phyloP scores from a whole-genome alignment of 306 rosid species.

The Fragaria vesca region DNA sequence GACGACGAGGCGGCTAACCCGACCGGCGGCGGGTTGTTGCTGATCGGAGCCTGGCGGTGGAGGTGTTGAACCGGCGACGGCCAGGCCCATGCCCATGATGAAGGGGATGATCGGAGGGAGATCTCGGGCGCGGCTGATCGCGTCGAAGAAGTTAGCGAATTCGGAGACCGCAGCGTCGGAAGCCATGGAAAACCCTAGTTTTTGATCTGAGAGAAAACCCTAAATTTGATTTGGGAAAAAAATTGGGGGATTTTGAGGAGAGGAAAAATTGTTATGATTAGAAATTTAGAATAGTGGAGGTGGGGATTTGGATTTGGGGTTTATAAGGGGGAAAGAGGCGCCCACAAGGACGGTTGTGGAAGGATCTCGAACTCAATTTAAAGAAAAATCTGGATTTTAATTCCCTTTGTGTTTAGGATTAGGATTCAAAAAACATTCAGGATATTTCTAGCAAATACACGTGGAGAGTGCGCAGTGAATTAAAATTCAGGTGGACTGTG shows the following conservation, averaged over 20 bases:
- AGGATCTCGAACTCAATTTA: conserved; percentile 53
- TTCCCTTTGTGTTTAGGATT: too few relatives aligned
- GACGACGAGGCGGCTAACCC: conserved; percentile 47
- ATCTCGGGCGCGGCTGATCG: conserved; percentile 42
- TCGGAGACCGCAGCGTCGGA: conserved; percentile 46
- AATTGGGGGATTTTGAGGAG: neutral
- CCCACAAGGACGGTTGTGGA: conserved; percentile 50
- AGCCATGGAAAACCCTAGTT: conserved; percentile 41
- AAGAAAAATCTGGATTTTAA: neutral
- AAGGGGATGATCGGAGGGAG: conserved; percentile 54
- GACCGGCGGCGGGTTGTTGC: conserved; percentile 24
- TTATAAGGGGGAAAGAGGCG: conserved; percentile 12
- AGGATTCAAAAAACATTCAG: too few relatives aligned
- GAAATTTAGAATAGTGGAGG: neutral
- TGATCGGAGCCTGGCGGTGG: conserved; percentile 19
- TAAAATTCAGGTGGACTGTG: too few relatives aligned
- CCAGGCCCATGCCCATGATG: conserved; percentile 39
- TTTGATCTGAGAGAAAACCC: neutral
- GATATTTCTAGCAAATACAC: too few relatives aligned
- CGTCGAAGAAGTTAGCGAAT: conserved; percentile 43
- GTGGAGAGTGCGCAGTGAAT: too few relatives aligned
- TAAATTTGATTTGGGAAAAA: neutral
- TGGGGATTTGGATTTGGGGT: accelerated
- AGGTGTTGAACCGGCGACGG: conserved; percentile 6
- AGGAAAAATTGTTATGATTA: neutral